Evolutionary conservation across 495 filamentous ascomycete genomes (phyloP).

Genomic region (Margaritispora aquatica): DNA sequence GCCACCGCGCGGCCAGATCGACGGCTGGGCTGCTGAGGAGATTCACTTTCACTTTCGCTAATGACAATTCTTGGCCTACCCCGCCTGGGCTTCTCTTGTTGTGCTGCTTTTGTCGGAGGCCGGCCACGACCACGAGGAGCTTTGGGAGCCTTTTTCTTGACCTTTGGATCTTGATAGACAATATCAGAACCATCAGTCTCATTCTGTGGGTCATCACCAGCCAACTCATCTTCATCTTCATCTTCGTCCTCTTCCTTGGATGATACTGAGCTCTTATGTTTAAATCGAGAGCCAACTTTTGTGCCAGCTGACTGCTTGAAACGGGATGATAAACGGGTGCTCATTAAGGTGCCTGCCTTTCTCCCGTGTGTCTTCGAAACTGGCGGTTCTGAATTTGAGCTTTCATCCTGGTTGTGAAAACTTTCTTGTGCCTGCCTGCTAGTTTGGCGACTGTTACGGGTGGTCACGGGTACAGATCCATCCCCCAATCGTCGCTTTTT

Average conservation of each 20-base stretch:
- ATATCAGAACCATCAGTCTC: slow-evolving; percentile 23
- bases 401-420: slow-evolving; percentile 7
- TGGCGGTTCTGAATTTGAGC: slow-evolving; percentile 7
- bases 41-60: slow-evolving; percentile 15
- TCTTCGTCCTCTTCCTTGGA: slow-evolving; percentile 25
- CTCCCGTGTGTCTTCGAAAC: too few relatives aligned
- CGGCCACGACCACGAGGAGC: not conserved
- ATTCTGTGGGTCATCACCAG: slow-evolving; percentile 18
- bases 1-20: slow-evolving; percentile 45
- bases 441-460: slow-evolving; percentile 5
- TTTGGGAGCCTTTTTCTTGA: not conserved
- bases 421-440: too few relatives aligned
- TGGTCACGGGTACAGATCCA: slow-evolving; percentile 6
- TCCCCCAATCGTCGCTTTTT: slow-evolving; percentile 19
- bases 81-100: too few relatives aligned
- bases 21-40: slow-evolving; percentile 35
- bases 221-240: too few relatives aligned
- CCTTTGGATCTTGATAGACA: slow-evolving; percentile 4
- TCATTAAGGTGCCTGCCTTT: slow-evolving; percentile 1
- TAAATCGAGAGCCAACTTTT: too few relatives aligned
- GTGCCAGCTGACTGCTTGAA: slow-evolving; percentile 9
- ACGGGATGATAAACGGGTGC: not conserved
- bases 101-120: not conserved
- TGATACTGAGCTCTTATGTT: slow-evolving; percentile 1
- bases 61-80: not conserved